Evolutionary conservation across 495 filamentous ascomycete genomes (phyloP), one percentile per base, ranked within the genome.

Genomic region (Terfezia boudieri): DNA sequence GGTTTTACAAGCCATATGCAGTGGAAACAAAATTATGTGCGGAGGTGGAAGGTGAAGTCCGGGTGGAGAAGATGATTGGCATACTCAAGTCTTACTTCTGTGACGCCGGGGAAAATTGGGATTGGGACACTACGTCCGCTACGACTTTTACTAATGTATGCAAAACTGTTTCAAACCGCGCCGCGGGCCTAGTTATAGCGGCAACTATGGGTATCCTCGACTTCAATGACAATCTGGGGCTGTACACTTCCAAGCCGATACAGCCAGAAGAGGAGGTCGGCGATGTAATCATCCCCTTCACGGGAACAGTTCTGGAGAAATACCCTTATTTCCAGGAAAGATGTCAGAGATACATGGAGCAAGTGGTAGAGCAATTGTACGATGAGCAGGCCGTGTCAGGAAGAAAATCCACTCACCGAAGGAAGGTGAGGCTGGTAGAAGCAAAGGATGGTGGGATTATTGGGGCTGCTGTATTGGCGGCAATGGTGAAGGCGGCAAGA

Each of bases 231-330:
- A 54, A 61, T 11, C 35, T 64, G 26, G 52, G 23, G 6, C 26
- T 51, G n/a, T 12, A 51, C 22, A 17, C 4, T 5, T 7, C n/a
- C 49, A 17, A 3, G 2, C 2, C n/a, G 22, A 51, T 51, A 46
- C 41, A 14, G 8, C 41, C 4, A 8, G 41, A 20, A 14, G 12
- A 14, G 41, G 41, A 55, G 11, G 50, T 14, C 2, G 58, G 38
- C 43, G 58, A 58, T 35, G 51, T 64, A 9, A 55, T 64, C 0
- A 55, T 79, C 37, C 74, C 73, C 12, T 78, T 74, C 57, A 74
- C 78, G 51, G 76, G 76, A 20, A 76, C 74, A 36, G 73, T 79
- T 10, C 74, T 79, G 53, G 77, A 79, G 66, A 76, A 74, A 57
- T 78, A 79, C 56, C 73, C 74, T 12, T 69, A 70, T 0, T 78